These are phyloP conservation scores for Alisma plantagoaquatica DNA, from an alignment of 106 monocot genomes.

Conservation along the genomic window DNA sequence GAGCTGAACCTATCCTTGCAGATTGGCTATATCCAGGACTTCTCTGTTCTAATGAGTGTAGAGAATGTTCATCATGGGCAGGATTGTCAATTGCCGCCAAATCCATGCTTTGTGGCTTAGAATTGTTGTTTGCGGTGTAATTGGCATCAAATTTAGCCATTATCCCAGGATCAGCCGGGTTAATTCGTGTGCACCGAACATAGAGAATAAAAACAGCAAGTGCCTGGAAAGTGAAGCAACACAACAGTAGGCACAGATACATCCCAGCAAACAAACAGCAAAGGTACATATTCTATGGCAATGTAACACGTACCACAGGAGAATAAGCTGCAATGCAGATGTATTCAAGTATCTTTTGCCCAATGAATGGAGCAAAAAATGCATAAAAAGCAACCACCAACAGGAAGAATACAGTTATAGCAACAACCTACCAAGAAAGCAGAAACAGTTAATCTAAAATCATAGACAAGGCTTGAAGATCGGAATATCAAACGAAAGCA, in stretches of 20 bases:
- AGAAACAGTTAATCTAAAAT: too few relatives aligned
- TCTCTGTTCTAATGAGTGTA: conserved; percentile 44
- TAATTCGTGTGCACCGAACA: conserved; percentile 77
- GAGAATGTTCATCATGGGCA: conserved; percentile 25
- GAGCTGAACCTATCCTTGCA: conserved; percentile 29
- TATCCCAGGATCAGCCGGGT: conserved; percentile 98
- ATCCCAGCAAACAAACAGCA: not conserved
- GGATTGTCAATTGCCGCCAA: conserved; percentile 27
- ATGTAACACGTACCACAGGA: conserved; percentile 64
- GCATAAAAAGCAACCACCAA: conserved; percentile 94
- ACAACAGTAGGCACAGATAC: not conserved
- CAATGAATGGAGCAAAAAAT: conserved; percentile 96
- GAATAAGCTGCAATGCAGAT: conserved; percentile 56
- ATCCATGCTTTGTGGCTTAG: conserved; percentile 18
- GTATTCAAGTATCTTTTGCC: conserved; percentile 64
- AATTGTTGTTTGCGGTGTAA: conserved; percentile 27
- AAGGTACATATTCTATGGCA: not conserved
- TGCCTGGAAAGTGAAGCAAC: conserved; percentile 40
- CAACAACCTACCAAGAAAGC: conserved; percentile 55
- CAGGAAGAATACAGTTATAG: conserved; percentile 89
- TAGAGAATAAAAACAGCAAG: conserved; percentile 89
- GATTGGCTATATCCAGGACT: conserved; percentile 50
- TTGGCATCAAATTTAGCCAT: conserved; percentile 58
- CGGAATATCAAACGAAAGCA: too few relatives aligned
- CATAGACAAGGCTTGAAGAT: too few relatives aligned